Base-by-base conservation (phyloP, 129 eudicot species). In the Pseudognaphalium luteoalbum region DNA sequence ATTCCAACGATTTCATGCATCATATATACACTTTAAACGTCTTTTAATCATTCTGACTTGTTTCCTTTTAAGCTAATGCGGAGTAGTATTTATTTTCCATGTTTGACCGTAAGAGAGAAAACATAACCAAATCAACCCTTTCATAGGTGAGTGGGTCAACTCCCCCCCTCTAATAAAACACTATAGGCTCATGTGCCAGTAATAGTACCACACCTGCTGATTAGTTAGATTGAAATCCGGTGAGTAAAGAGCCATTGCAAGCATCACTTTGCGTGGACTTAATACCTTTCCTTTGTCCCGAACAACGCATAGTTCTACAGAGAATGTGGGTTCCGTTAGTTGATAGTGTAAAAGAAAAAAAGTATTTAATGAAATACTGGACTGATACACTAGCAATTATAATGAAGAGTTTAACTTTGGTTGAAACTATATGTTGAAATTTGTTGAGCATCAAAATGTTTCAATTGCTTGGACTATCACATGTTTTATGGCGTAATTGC, bases 221-320 rank as follows among this genome's bases (percentile, higher is more conserved):
- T 78, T 79, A 11, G 96, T 83, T 71, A 94, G 79, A 63, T 89
- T 88, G 80, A 94, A 94, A 66, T 85, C 82, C 12, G 90, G 93
- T 34, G 85, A 77, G 65, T 94, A 85, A 62, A 73, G 82, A 59
- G 80, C 76, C 85, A 94, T 75, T n/a, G 90, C 93, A 63, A 82
- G 70, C 99, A 94, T 94, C 86, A 94, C 83, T 80, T 76, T 81
- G 60, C 86, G 84, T 41, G 99, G 99, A 66, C 81, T 94, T 66
- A 84, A 62, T 60, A 88, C 87, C 63, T 77, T 76, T 56, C 81
- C 82, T 79, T 54, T 82, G 67, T 87, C 76, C 70, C 81, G 87
- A 29, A 81, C 80, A 11, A 81, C 64, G 67, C 90, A 82, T 60
- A 94, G 37, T 69, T 89, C 99, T 94, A 83, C 86, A 84, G 25